Evolutionary conservation across 2,329 filamentous ascomycete species (phyloP).

Genomic region (Hymenoscyphus linearis): DNA sequence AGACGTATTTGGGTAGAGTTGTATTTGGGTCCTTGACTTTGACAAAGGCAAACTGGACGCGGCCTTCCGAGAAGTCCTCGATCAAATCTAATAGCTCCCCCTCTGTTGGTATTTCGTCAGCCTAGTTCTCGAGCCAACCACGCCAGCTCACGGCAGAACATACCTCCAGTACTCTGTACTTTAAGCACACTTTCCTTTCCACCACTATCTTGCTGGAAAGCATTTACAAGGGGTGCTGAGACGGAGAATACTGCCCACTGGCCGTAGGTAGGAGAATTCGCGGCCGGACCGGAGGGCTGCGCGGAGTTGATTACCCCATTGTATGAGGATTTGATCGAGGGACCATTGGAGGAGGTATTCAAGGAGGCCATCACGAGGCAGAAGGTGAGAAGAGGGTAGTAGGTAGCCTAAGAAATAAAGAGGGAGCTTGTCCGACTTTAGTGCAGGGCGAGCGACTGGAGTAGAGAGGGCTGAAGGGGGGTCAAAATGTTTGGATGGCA

Average conservation of each 20-base stretch:
- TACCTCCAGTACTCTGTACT: constrained; percentile 86
- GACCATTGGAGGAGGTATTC: constrained; percentile 73
- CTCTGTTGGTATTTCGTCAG: constrained; percentile 47
- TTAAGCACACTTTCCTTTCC: constrained; percentile 93
- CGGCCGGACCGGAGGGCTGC: constrained; percentile 48
- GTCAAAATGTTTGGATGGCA: background rate
- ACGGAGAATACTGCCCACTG: constrained; percentile 96
- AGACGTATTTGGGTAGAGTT: constrained; percentile 79
- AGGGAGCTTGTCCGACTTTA: background rate
- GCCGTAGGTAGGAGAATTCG: constrained; percentile 72
- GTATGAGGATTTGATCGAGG: constrained; percentile 81
- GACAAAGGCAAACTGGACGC: constrained; percentile 93
- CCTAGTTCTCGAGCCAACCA: background rate
- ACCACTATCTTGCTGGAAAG: constrained; percentile 76
- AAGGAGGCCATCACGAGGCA: constrained; percentile 62
- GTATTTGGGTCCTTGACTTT: constrained; percentile 96
- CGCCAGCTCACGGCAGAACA: background rate
- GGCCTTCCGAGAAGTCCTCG: constrained; percentile 94
- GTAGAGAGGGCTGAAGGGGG: too few relatives aligned
- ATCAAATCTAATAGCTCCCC: constrained; percentile 85
- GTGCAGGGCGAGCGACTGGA: background rate
- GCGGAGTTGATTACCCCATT: constrained; percentile 60
- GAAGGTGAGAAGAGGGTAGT: background rate
- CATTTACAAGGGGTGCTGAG: constrained; percentile 83
- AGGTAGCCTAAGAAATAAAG: background rate